phyloP scores from a whole-genome alignment of 495 filamentous ascomycete species.

The Penicillium subrubescens region DNA sequence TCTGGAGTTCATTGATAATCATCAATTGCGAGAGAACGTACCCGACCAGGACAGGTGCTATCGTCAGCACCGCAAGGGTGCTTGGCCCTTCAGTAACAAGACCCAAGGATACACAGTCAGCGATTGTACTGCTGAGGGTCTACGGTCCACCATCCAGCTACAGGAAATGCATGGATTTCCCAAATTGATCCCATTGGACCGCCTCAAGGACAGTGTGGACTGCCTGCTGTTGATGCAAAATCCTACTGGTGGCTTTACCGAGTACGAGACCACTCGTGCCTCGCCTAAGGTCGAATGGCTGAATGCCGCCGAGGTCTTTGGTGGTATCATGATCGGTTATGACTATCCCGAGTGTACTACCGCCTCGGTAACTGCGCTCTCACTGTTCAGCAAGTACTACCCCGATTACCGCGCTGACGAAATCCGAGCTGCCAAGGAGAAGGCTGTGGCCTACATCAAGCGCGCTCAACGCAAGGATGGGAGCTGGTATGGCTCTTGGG shows the following conservation, averaged over 20 bases:
- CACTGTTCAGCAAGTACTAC: constrained; percentile 77
- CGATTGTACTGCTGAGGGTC: constrained; percentile 88
- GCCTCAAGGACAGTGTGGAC: constrained; percentile 85
- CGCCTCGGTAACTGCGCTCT: constrained; percentile 86
- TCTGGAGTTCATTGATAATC: constrained; percentile 83
- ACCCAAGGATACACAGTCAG: constrained; percentile 93
- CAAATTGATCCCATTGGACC: constrained; percentile 67
- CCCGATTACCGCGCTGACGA: constrained; percentile 77
- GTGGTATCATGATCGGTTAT: constrained; percentile 96
- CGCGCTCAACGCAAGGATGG: constrained; percentile 77
- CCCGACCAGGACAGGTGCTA: constrained; percentile 79
- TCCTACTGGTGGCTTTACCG: constrained; percentile 80
- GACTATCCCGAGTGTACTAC: constrained; percentile 98
- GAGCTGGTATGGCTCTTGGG: constrained; percentile 96
- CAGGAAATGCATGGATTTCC: constrained; percentile 80
- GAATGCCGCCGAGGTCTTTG: constrained; percentile 96
- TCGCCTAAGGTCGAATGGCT: constrained; percentile 77
- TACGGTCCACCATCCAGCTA: constrained; percentile 84
- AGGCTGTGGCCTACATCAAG: constrained; percentile 80
- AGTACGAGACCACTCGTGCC: constrained; percentile 83
- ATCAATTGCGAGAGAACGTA: constrained; percentile 87
- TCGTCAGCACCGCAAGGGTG: constrained; percentile 88
- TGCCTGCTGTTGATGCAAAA: constrained; percentile 94
- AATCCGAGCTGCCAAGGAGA: constrained; percentile 68
- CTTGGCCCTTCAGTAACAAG: constrained; percentile 92